Evolutionary conservation across 1,284 basidiomycete genomes (phyloP).

Genomic region (Phenoliferia sp.): DNA sequence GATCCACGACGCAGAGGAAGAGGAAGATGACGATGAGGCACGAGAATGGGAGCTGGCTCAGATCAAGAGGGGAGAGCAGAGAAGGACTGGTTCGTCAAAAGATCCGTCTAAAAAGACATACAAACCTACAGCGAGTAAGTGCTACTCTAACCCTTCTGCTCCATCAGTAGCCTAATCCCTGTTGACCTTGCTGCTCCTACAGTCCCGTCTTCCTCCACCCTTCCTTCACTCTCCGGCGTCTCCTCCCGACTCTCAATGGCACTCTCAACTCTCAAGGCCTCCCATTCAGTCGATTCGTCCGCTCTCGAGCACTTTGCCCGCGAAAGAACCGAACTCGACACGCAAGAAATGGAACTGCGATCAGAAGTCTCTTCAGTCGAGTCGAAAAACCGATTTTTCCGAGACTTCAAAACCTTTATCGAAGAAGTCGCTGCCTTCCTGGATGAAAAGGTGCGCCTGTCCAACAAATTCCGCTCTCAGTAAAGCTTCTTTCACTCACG

Average conservation of each 20-base stretch:
- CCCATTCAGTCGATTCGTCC: conserved; percentile 33
- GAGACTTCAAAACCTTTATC: conserved; percentile 75
- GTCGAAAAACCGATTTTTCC: conserved; percentile 80
- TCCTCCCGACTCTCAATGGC: conserved; percentile 61
- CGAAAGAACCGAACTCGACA: conserved; percentile 66
- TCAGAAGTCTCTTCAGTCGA: conserved; percentile 73
- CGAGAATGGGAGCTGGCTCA: conserved; percentile 87
- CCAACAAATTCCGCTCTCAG: too few species aligned
- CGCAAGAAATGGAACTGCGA: conserved; percentile 72
- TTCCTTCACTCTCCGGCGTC: conserved; percentile 64
- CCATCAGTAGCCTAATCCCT: not conserved
- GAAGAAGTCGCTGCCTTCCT: conserved; percentile 82
- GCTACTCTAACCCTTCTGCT: not conserved
- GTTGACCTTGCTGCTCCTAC: conserved; percentile 52
- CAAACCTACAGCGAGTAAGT: conserved; percentile 68
- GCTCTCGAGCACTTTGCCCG: conserved; percentile 45
- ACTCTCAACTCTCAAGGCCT: conserved; percentile 53
- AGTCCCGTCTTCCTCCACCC: conserved; percentile 48
- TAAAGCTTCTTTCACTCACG: not conserved
- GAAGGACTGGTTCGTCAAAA: conserved; percentile 17
- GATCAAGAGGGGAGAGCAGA: conserved; percentile 60
- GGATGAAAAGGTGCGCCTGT: conserved; percentile 74
- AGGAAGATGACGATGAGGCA: conserved; percentile 69
- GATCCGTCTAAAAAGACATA: conserved; percentile 46
- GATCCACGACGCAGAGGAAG: conserved; percentile 69